Conservation (phyloP, 441 rosid genomes). For the Erysimum pusillum region DNA sequence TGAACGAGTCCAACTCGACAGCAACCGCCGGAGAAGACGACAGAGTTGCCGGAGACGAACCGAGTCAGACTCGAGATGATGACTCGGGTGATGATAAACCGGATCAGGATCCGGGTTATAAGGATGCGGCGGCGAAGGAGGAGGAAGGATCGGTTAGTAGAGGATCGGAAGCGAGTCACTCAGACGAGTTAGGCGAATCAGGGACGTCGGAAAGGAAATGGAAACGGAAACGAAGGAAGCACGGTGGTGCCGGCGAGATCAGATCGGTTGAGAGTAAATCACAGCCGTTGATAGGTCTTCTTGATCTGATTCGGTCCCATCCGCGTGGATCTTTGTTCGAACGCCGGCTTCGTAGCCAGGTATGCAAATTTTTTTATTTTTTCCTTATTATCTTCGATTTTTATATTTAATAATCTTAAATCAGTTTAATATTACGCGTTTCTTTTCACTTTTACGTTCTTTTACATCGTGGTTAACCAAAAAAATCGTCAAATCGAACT, state of each 20-base stretch:
- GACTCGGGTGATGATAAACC: slow-evolving; percentile 39
- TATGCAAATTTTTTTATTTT: slow-evolving; percentile 41
- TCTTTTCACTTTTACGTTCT: background rate
- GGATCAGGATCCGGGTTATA: slow-evolving; percentile 44
- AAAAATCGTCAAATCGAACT: background rate
- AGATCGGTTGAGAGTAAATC: slow-evolving; percentile 54
- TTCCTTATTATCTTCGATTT: background rate
- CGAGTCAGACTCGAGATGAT: slow-evolving; percentile 41
- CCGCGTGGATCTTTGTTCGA: slow-evolving; percentile 57
- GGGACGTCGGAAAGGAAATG: slow-evolving; percentile 58
- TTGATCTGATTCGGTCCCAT: slow-evolving; percentile 62
- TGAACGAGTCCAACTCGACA: slow-evolving; percentile 70
- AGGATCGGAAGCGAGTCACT: slow-evolving; percentile 54
- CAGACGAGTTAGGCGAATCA: slow-evolving; percentile 50
- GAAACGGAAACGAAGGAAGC: slow-evolving; percentile 46
- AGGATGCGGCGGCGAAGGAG: slow-evolving; percentile 30
- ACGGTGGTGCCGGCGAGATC: slow-evolving; percentile 34
- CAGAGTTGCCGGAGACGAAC: slow-evolving; percentile 36
- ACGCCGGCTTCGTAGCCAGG: slow-evolving; percentile 63
- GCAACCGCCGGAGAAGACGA: slow-evolving; percentile 32
- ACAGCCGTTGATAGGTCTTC: slow-evolving; percentile 52
- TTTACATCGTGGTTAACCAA: background rate
- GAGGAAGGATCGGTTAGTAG: slow-evolving; percentile 44
- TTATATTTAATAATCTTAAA: background rate
- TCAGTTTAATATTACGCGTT: background rate